phyloP scores from a whole-genome alignment of 306 rosid genomes.

The Hippophae gyantsensis region DNA sequence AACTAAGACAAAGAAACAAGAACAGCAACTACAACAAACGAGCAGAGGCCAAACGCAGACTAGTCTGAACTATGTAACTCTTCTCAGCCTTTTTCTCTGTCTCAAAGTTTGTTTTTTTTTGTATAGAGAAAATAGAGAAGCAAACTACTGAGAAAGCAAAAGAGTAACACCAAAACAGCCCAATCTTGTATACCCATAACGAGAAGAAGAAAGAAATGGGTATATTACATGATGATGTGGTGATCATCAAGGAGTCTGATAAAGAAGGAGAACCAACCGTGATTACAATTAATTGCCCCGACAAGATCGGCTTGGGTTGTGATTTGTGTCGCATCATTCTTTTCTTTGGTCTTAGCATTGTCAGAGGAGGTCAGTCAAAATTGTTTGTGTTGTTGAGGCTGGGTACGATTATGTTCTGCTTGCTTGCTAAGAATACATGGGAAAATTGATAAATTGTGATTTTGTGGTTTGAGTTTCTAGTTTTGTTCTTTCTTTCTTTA shows the following conservation, averaged over 20 bases:
- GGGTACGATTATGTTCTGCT: not conserved
- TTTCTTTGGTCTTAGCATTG: constrained; percentile 84
- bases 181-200: not conserved
- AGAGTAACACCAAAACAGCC: not conserved
- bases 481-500: not conserved
- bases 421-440: not conserved
- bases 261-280: constrained; percentile 60
- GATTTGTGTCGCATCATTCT: constrained; percentile 94
- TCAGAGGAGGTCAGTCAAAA: constrained; percentile 63
- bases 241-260: constrained; percentile 49
- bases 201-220: constrained; percentile 45
- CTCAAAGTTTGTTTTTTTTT: constrained; percentile 8
- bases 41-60: constrained; percentile 4
- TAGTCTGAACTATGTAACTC: constrained; percentile 2
- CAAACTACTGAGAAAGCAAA: constrained; percentile 2
- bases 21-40: constrained; percentile 13
- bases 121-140: not conserved
- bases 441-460: not conserved
- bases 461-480: not conserved
- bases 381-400: not conserved
- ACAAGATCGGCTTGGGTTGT: constrained; percentile 87
- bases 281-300: constrained; percentile 89
- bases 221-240: constrained; percentile 66
- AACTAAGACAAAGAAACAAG: constrained; percentile 18
- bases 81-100: not conserved